These are phyloP conservation scores for Vitis hybrid DNA, from an alignment of 177 flowering plant genomes.

Conservation along the genomic window DNA sequence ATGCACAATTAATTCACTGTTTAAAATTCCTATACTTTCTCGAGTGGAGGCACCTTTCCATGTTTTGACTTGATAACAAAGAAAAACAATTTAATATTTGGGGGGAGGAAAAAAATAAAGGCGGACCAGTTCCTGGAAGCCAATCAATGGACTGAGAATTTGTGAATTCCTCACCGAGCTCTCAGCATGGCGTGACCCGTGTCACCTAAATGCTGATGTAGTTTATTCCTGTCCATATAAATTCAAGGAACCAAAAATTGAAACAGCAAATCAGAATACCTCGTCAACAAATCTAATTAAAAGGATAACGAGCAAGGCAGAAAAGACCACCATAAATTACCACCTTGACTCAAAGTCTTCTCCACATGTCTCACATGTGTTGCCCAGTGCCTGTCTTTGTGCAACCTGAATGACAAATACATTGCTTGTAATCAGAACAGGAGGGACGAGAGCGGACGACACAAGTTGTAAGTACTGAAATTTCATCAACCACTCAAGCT, in stretches of 20 bases:
- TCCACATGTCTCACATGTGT: slow-evolving; percentile 55
- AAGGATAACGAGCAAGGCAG: neutral
- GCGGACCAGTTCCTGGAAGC: no score
- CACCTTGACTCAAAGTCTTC: slow-evolving; percentile 56
- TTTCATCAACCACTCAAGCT: neutral
- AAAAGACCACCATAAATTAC: slow-evolving; percentile 4
- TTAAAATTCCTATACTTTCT: no score
- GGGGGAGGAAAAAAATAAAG: no score
- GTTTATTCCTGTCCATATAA: slow-evolving; percentile 42
- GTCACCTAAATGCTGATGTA: slow-evolving; percentile 54
- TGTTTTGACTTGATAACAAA: no score
- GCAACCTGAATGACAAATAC: slow-evolving; percentile 21
- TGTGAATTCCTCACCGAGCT: slow-evolving; percentile 22
- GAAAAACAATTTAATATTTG: no score
- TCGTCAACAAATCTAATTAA: neutral
- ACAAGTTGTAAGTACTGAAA: neutral
- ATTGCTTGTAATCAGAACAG: neutral
- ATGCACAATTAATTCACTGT: no score
- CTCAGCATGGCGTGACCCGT: slow-evolving; percentile 55
- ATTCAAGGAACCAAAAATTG: neutral
- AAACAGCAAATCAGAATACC: neutral
- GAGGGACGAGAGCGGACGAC: neutral
- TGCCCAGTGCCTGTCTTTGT: slow-evolving; percentile 28
- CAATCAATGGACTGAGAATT: no score
- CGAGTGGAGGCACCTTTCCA: no score